Conservation (phyloP, 306 rosid species). For the Lagenaria siceraria region DNA sequence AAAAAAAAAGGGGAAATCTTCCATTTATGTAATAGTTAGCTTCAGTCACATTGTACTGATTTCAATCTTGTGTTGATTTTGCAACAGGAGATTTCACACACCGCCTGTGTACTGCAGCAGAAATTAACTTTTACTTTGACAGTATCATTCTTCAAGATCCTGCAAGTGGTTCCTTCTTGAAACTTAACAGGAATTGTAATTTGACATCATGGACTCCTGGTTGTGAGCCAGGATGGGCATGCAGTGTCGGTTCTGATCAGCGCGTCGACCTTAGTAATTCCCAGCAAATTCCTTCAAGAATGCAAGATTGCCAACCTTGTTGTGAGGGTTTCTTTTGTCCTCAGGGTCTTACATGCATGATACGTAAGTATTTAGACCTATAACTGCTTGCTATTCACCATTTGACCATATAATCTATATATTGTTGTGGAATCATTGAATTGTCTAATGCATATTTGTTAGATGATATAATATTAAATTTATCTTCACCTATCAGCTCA, state of each 20-base stretch:
- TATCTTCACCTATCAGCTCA: too few species aligned
- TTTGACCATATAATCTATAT: not conserved
- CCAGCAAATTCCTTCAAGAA: conserved; percentile 61
- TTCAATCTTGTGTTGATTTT: conserved; percentile 15
- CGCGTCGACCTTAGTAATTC: conserved; percentile 48
- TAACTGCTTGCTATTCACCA: not conserved
- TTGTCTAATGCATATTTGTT: not conserved
- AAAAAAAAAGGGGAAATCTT: not conserved
- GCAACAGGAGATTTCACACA: conserved; percentile 53
- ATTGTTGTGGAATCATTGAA: not conserved
- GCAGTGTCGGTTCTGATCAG: conserved; percentile 39
- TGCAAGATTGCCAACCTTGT: conserved; percentile 62
- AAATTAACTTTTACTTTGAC: conserved; percentile 54
- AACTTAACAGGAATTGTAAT: conserved; percentile 84
- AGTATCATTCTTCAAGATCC: conserved; percentile 43
- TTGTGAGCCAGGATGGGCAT: conserved; percentile 99
- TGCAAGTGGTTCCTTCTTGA: conserved; percentile 39
- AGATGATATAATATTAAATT: too few species aligned
- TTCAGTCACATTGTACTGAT: not conserved
- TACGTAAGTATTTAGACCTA: conserved; percentile 50
- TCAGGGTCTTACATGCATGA: conserved; percentile 92
- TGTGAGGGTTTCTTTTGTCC: conserved; percentile 97
- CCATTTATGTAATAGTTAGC: not conserved
- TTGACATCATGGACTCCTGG: conserved; percentile 85
- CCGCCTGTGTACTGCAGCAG: conserved; percentile 85